These are phyloP conservation scores for Dothideomycetes sp. DNA, from an alignment of 2,329 filamentous ascomycete species.

Conservation along the genomic window DNA sequence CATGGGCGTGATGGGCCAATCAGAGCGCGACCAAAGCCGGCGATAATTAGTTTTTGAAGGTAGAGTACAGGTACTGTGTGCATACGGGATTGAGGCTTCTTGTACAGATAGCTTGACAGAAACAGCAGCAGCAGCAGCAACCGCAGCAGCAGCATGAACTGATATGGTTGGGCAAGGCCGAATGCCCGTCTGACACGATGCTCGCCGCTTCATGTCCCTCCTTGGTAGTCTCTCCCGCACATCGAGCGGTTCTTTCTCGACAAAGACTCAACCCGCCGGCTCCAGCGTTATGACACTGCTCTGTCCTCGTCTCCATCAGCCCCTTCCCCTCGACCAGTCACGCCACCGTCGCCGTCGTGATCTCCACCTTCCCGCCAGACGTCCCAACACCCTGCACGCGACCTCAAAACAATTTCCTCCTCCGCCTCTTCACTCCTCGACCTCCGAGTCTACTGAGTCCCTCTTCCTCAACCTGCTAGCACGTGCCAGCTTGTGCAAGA, in stretches of 20 bases:
- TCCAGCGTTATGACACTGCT: constrained; percentile 27
- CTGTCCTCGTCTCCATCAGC: constrained; percentile 4
- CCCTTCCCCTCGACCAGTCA: constrained; percentile 4
- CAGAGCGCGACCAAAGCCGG: constrained; percentile 3
- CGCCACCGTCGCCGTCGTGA: constrained; percentile 1
- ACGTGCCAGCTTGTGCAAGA: constrained; percentile 11
- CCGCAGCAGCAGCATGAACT: constrained; percentile 5
- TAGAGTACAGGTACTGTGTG: no score
- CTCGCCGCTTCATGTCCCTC: constrained; percentile 55
- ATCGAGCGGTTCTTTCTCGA: constrained; percentile 21
- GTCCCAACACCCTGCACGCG: no score
- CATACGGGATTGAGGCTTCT: no score
- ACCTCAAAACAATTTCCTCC: no score
- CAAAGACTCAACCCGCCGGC: constrained; percentile 28
- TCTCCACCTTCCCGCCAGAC: constrained; percentile 3
- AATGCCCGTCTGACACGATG: constrained; percentile 43
- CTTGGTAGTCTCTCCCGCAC: constrained; percentile 45
- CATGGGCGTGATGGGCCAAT: constrained; percentile 12
- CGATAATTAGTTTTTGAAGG: constrained; percentile 11
- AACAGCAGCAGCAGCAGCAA: no score
- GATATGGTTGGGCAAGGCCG: constrained; percentile 7
- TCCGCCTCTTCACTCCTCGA: background rate
- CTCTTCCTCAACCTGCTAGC: constrained; percentile 12
- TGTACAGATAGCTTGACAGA: no score
- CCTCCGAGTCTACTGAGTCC: constrained; percentile 9